Conservation (phyloP, 495 filamentous ascomycete species). For the Jackrogersella multiformis region DNA sequence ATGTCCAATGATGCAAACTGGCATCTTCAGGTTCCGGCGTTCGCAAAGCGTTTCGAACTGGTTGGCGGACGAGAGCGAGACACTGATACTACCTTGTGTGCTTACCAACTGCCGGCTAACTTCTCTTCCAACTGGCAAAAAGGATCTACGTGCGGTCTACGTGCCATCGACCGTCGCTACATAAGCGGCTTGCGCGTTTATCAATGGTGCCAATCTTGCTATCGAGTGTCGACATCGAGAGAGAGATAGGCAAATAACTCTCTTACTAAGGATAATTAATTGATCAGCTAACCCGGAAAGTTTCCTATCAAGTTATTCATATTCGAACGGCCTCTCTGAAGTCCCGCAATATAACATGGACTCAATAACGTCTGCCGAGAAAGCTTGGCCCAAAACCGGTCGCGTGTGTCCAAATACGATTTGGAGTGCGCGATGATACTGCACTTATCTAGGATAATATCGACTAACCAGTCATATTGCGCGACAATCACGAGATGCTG, state of each 20-base stretch:
- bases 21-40: constrained; percentile 35
- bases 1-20: constrained; percentile 45
- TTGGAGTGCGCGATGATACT: constrained; percentile 31
- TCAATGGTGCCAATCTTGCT: constrained; percentile 19
- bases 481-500: constrained; percentile 33
- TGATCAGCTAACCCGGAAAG: constrained; percentile 19
- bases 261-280: constrained; percentile 23
- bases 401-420: constrained; percentile 34
- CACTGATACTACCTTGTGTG: constrained; percentile 37
- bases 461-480: constrained; percentile 41
- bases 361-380: constrained; percentile 39
- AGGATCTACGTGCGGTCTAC: constrained; percentile 31
- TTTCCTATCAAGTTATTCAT: constrained; percentile 33
- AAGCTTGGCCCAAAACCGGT: constrained; percentile 41
- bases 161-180: constrained; percentile 20
- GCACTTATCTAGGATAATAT: constrained; percentile 43
- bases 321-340: background rate
- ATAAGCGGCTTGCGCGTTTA: constrained; percentile 38
- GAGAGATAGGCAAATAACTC: constrained; percentile 33
- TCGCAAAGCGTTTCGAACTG: constrained; percentile 31
- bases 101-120: constrained; percentile 40
- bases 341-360: constrained; percentile 26
- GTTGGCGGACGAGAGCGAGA: constrained; percentile 41
- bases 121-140: constrained; percentile 23
- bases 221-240: background rate